Base-by-base conservation (phyloP, 23 red algal genomes). In the Chondrus crispus region DNA sequence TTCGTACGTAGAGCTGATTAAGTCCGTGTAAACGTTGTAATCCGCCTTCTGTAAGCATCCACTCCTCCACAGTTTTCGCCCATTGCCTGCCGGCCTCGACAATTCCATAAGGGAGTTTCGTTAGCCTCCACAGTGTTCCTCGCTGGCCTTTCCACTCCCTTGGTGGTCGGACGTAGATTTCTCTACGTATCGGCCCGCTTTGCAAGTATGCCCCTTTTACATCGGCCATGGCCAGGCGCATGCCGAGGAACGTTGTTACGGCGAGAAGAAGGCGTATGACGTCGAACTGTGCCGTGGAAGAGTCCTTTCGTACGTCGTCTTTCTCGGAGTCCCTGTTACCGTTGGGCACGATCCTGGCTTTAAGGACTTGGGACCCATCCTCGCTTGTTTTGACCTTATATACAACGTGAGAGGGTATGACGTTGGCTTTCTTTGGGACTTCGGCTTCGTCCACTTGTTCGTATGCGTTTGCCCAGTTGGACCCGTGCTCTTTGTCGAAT, bases 341-440 rank as follows among this genome's bases (percentile, higher is more conserved):
- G 60, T 87, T 33, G 13, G 68, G 3, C 3, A 36, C 58, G 5
- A 87, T 22, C 40, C 83, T 7, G 14, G 83, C 57, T 3, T 87
- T 87, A 30, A 87, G 9, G 22, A 43, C 73, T 9, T 2, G 32
- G 28, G 6, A 13, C 19, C 38, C 6, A n/a, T 57, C 3, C 58
- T 88, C 85, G 57, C 76, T 37, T 74, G 62, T 24, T 57, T 88
- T 76, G 46, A 88, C 46, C 39, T 88, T 88, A 71, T 77, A 88
- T 36, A 73, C 62, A 43, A 29, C 5, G 68, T 88, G 84, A 40
- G 84, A 88, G 28, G 41, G 1, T 6, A 88, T 88, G 36, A 88
- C 44, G 74, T 88, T 88, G 39, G 62, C 84, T 49, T 88, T 54
- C 0, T 22, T 26, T 16, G 52, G 44, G 28, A 88, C 41, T 24